Conservation (phyloP, 768 basidiomycete genomes). For the Hericium erinaceus region DNA sequence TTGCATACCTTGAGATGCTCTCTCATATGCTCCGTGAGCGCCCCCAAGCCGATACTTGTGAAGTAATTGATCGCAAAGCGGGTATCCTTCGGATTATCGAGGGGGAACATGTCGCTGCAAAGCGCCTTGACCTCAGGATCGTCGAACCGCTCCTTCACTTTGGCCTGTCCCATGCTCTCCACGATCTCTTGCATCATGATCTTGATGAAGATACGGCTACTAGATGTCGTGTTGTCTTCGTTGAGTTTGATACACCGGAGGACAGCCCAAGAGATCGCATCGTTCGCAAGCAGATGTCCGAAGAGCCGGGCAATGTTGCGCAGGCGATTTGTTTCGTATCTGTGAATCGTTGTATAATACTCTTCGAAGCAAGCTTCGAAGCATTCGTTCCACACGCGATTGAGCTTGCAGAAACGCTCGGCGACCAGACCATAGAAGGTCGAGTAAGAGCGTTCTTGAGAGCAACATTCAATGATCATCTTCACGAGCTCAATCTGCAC, state of each 20-base stretch:
- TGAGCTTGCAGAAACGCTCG: slow-evolving; percentile 94
- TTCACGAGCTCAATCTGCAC: slow-evolving; percentile 85
- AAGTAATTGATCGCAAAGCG: slow-evolving; percentile 97
- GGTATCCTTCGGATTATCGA: slow-evolving; percentile 94
- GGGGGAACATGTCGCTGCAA: slow-evolving; percentile 85
- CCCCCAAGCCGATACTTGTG: slow-evolving; percentile 87
- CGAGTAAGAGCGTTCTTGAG: slow-evolving; percentile 96
- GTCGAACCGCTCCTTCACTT: slow-evolving; percentile 80
- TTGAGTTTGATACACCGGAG: slow-evolving; percentile 85
- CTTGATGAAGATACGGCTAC: slow-evolving; percentile 94
- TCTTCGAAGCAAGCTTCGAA: slow-evolving; percentile 81
- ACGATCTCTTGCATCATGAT: slow-evolving; percentile 94
- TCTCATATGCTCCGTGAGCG: slow-evolving; percentile 91
- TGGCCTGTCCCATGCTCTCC: slow-evolving; percentile 87
- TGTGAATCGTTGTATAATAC: slow-evolving; percentile 95
- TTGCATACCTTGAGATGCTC: slow-evolving; percentile 78
- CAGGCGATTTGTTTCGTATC: slow-evolving; percentile 96
- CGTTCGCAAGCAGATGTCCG: slow-evolving; percentile 80
- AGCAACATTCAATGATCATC: slow-evolving; percentile 99
- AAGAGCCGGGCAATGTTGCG: slow-evolving; percentile 97
- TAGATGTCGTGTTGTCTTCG: slow-evolving; percentile 95
- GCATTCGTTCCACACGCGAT: slow-evolving; percentile 86
- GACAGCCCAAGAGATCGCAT: slow-evolving; percentile 84
- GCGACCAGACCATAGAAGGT: slow-evolving; percentile 96
- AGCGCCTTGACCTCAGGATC: slow-evolving; percentile 71